Evolutionary conservation across 768 basidiomycete species (phyloP).

Genomic region (Rhodotorula paludigena): DNA sequence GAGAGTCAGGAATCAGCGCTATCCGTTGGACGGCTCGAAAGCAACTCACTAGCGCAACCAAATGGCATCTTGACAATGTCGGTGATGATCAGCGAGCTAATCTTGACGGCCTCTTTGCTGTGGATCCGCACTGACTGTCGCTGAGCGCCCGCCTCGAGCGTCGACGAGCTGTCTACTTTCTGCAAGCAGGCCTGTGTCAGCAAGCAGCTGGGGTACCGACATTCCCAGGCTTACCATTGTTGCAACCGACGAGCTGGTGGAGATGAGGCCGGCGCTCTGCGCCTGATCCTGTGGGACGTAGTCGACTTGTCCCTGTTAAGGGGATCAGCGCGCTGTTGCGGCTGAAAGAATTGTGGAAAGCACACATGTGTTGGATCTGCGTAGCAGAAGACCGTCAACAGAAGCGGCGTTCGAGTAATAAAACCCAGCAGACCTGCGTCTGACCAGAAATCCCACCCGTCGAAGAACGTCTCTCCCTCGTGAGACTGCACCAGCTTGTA

Average conservation of each 20-base stretch:
- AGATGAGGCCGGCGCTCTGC: slow-evolving; percentile 11
- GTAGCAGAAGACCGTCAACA: neutral
- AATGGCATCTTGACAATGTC: slow-evolving; percentile 22
- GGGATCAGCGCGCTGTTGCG: neutral
- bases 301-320: neutral
- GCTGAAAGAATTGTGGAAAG: neutral
- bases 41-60: slow-evolving; percentile 17
- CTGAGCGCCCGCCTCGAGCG: slow-evolving; percentile 5
- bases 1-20: neutral
- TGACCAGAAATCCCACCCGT: slow-evolving; percentile 24
- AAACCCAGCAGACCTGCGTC: neutral
- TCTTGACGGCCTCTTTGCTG: slow-evolving; percentile 16
- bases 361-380: slow-evolving; percentile 21
- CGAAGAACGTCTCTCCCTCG: slow-evolving; percentile 22
- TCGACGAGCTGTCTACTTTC: slow-evolving; percentile 29
- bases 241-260: neutral
- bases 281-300: slow-evolving; percentile 13
- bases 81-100: slow-evolving; percentile 18
- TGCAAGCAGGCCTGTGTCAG: neutral
- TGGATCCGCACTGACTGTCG: slow-evolving; percentile 18
- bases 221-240: slow-evolving; percentile 9
- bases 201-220: neutral
- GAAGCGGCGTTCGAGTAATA: too few species aligned
- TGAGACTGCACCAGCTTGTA: slow-evolving; percentile 12
- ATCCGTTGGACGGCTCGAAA: too few species aligned